Percentiles rank a stretch among this genome's conserved stretches.
phyloP scores from a whole-genome alignment of 1,284 basidiomycete genomes.

The Moniliophthora roreri region DNA sequence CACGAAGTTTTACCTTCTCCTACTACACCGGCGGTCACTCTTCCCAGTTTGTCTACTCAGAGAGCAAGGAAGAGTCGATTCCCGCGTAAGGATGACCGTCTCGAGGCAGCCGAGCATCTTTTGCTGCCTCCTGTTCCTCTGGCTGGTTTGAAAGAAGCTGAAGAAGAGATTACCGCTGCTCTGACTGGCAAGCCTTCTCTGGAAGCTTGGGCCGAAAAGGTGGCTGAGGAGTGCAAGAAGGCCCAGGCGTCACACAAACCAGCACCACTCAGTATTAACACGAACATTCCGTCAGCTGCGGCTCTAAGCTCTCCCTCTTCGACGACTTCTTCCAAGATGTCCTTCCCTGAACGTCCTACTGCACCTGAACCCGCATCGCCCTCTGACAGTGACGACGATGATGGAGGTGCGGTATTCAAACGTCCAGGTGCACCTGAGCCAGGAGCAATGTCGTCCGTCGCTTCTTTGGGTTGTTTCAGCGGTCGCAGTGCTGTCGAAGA shows the following conservation, averaged over 20 bases:
- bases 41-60: background rate
- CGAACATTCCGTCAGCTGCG: background rate
- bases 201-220: background rate
- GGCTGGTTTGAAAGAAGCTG: too few species aligned
- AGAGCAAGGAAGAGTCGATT: background rate
- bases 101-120: too few species aligned
- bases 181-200: background rate
- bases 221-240: background rate
- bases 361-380: background rate
- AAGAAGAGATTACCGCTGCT: background rate
- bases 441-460: background rate
- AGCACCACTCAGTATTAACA: background rate
- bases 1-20: slow-evolving; percentile 6
- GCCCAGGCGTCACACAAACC: background rate
- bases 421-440: background rate
- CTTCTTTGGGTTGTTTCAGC: background rate
- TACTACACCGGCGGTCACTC: background rate
- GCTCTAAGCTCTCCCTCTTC: background rate
- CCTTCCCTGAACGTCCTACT: background rate
- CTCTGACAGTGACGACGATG: background rate
- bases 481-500: background rate
- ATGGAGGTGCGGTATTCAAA: background rate
- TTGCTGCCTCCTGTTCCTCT: too few species aligned
- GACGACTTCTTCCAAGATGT: background rate
- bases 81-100: background rate